Base-by-base conservation (phyloP, 1,284 basidiomycete genomes). In the Mycena citricolor region DNA sequence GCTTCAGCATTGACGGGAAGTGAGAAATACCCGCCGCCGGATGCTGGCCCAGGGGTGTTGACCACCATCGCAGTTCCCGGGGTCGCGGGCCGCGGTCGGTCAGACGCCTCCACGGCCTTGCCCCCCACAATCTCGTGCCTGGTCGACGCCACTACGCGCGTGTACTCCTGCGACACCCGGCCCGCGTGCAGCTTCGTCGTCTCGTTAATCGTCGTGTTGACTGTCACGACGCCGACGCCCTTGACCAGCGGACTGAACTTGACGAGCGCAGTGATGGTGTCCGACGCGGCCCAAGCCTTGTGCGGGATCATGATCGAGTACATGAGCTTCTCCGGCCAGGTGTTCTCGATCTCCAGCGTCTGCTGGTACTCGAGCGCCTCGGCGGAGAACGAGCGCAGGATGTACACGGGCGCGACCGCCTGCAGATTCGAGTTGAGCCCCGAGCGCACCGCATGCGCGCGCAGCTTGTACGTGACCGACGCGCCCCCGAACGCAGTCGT, bases 241-340 rank as follows among this genome's bases (percentile, higher is more conserved):
- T 97, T 97, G 29, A 77, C 71, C 8, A 95, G 69, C 0, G 94
- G 93, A 39, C 83, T 83, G 61, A 95, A 90, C 64, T 94, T 95
- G 66, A 92, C 76, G 16, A 87, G 71, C 1, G 90, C 84, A 0
- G 84, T 86, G 43, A 95, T 70, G 12, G 75, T 77, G 64, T 95
- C 92, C 5, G 93, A 92, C 0, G 86, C 88, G 0, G 91, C 90
- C 80, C 89, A 97, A 0, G 93, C 94, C 62, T 90, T 92, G 71
- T 90, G 87, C 0, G 89, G 89, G 32, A 92, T 66, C 71, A 86
- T 80, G 58, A 94, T 80, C 6, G 85, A 83, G 66, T 94, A 94
- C 88, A 93, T 93, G 63, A 94, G 70, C 68, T 95, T 97, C 29
- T 88, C 87, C 0, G 94, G 93, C 94, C 94, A 97, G 11, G 91